These are phyloP conservation scores for Lablab purpureus DNA, from an alignment of 306 rosid species.

Conservation along the genomic window DNA sequence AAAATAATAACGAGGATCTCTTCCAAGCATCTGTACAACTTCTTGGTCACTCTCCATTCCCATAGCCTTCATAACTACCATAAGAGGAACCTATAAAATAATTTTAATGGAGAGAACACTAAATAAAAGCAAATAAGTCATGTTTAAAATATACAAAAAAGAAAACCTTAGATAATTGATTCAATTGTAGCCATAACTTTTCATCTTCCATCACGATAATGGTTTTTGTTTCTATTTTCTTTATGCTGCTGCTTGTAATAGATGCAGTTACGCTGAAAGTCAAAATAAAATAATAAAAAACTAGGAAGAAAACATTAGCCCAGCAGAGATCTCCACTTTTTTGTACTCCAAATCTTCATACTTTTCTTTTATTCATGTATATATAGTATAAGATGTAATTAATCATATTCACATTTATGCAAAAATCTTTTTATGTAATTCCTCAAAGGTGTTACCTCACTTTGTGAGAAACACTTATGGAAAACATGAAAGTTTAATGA, in stretches of 20 bases:
- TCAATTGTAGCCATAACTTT: constrained; percentile 72
- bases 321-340: too few relatives aligned
- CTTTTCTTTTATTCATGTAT: too few relatives aligned
- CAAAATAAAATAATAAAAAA: too few relatives aligned
- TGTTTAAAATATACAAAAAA: constrained; percentile 24
- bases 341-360: too few relatives aligned
- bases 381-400: too few relatives aligned
- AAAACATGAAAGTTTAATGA: too few relatives aligned
- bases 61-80: constrained; percentile 87
- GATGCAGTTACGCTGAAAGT: constrained; percentile 79
- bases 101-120: neutral
- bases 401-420: too few relatives aligned
- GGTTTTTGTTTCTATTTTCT: constrained; percentile 72
- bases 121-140: constrained; percentile 25
- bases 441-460: too few relatives aligned
- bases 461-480: too few relatives aligned
- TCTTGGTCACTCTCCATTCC: constrained; percentile 94
- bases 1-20: constrained; percentile 84
- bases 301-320: too few relatives aligned
- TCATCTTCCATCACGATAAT: constrained; percentile 77
- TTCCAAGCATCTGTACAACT: constrained; percentile 86
- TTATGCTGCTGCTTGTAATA: constrained; percentile 85
- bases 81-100: constrained; percentile 54
- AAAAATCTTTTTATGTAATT: too few relatives aligned
- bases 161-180: constrained; percentile 70